Base-by-base conservation (phyloP, 306 rosid species). In the Begonia peltatifolia region DNA sequence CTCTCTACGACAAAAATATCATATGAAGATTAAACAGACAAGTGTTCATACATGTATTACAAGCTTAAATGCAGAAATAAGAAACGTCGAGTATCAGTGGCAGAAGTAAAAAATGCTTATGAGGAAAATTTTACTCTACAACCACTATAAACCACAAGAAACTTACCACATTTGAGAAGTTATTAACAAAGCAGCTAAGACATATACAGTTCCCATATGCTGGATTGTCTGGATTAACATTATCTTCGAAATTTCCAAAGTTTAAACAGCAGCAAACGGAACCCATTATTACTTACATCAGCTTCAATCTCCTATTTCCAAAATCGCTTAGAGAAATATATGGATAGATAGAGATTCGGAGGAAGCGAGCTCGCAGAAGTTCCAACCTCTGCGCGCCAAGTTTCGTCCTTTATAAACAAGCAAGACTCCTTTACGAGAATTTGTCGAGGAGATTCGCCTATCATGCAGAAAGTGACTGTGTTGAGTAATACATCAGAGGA, bases 281-380 rank as follows among this genome's bases (percentile, higher is more conserved):
- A 63, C 97, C 97, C 97, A 90, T 90, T 56, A 50, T 72, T 30
- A 3, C 4, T 20, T 20, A 20, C 38, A 80, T 79, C 73, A 62
- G 79, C 72, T 60, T 67, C 61, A 62, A 60, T 56, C 59, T 66
- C 69, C 69, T 36, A 63, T 68, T 69, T 71, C 54, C 12, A 41
- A 71, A 25, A 18, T 50, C 67, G 59, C 67, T 55, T 55, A 57
- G 48, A 67, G 49, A 41, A 54, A 47, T 48, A 50, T 57, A 63
- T 71, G 30, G 53, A 55, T 36, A 50, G 57, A 51, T 10, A 69
- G 51, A 61, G 47, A 55, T 10, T 69, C 87, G 76, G 87, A 81
- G 93, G 85, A 90, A 62, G 66, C 83, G 55, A 72, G 88, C 82
- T 76, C 80, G 71, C 94, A 90, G 94, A 83, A 83, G 92, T 78